Evolutionary conservation across 805 yeast genomes (phyloP).

Genomic region (Alloascoidea africana): DNA sequence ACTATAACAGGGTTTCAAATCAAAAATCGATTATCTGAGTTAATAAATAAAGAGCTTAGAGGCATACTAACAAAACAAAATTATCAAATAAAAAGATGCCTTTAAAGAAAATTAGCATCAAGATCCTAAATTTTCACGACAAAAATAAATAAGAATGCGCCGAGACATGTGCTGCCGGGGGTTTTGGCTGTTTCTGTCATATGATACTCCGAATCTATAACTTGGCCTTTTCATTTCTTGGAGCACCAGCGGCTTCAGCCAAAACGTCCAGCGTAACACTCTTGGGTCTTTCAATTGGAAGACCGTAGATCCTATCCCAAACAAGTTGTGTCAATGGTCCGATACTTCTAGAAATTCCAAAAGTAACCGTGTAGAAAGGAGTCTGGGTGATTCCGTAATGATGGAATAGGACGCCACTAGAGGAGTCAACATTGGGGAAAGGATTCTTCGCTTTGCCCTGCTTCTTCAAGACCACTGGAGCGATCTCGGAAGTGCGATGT

Average conservation of each 20-base stretch:
- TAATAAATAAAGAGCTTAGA: no score
- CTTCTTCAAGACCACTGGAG: slow-evolving; percentile 42
- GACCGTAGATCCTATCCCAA: slow-evolving; percentile 45
- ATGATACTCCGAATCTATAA: no score
- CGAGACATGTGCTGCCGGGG: no score
- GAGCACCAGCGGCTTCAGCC: slow-evolving; percentile 49
- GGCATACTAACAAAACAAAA: no score
- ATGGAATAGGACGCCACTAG: slow-evolving; percentile 47
- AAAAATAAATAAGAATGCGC: no score
- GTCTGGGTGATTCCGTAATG: slow-evolving; percentile 49
- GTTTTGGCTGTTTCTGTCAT: no score
- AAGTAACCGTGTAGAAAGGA: slow-evolving; percentile 48
- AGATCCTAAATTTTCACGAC: no score
- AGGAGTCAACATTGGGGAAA: slow-evolving; percentile 54
- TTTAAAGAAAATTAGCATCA: no score
- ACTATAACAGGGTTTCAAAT: no score
- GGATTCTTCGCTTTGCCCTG: slow-evolving; percentile 63
- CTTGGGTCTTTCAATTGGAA: slow-evolving; percentile 56
- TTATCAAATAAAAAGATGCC: no score
- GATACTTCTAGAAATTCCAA: slow-evolving; percentile 52
- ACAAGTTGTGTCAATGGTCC: slow-evolving; percentile 53
- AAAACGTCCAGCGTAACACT: slow-evolving; percentile 19
- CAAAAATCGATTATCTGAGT: no score
- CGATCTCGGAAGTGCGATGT: slow-evolving; percentile 38
- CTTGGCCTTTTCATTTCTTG: no score